phyloP scores from a whole-genome alignment of 2,329 filamentous ascomycete genomes.

The Sphaerulina musiva region DNA sequence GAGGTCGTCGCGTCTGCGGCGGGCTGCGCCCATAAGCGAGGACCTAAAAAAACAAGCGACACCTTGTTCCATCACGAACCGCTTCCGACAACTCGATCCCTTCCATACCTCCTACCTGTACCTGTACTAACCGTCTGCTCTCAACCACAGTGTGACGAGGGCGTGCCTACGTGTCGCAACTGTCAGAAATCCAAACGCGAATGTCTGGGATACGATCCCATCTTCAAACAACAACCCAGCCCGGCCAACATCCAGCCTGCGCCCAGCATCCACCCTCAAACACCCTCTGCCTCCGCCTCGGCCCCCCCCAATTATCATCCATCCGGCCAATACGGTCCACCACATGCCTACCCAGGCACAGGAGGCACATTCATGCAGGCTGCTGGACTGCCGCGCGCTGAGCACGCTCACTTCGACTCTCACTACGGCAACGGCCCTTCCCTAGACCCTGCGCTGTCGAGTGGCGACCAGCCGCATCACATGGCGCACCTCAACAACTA shows the following conservation, averaged over 20 bases:
- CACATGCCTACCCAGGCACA: slow-evolving; percentile 15
- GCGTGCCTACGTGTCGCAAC: slow-evolving; percentile 83
- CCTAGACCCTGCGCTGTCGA: slow-evolving; percentile 62
- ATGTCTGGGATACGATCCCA: slow-evolving; percentile 78
- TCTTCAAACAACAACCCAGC: slow-evolving; percentile 68
- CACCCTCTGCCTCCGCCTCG: slow-evolving; percentile 20
- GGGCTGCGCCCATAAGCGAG: slow-evolving; percentile 13
- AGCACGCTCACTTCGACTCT: slow-evolving; percentile 5
- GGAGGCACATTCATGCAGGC: slow-evolving; percentile 17
- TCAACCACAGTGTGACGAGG: slow-evolving; percentile 77
- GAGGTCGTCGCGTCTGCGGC: slow-evolving; percentile 14
- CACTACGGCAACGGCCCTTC: slow-evolving; percentile 42
- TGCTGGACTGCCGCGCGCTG: slow-evolving; percentile 5
- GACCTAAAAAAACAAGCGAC: slow-evolving; percentile 16
- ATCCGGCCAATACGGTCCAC: slow-evolving; percentile 12
- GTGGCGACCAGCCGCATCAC: slow-evolving; percentile 19
- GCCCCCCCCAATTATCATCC: slow-evolving; percentile 6
- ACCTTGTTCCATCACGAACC: slow-evolving; percentile 13
- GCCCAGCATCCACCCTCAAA: slow-evolving; percentile 33
- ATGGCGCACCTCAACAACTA: slow-evolving; percentile 25
- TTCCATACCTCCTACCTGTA: neutral
- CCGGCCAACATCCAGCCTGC: slow-evolving; percentile 68
- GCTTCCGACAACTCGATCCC: neutral
- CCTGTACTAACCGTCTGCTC: neutral
- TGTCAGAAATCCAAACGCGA: slow-evolving; percentile 85